A percentile compares a stretch with the other conserved stretches of the same genome.
These are phyloP conservation scores for Fomitopsis palustris DNA, from an alignment of 1,284 basidiomycete species.

Conservation along the genomic window DNA sequence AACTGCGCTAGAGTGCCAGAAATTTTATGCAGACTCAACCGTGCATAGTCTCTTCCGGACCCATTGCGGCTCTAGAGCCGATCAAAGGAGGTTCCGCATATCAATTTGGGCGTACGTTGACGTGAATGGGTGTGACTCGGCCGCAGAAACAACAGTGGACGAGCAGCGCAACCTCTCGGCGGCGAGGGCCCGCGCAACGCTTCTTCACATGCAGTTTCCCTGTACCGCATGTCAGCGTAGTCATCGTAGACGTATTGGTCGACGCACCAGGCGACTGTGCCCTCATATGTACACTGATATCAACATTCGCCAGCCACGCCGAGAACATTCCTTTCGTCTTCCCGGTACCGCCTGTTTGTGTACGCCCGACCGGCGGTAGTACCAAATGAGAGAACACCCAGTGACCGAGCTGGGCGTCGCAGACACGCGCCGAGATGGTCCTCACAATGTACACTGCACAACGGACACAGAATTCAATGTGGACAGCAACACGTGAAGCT, in stretches of 20 bases:
- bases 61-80: background rate
- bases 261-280: background rate
- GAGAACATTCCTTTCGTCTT: background rate
- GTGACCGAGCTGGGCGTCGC: no score
- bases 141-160: background rate
- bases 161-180: background rate
- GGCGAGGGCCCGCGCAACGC: background rate
- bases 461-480: no score
- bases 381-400: no score
- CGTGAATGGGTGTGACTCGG: background rate
- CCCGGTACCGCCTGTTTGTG: no score
- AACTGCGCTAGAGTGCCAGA: background rate
- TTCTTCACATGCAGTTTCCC: background rate
- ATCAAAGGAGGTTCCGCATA: background rate
- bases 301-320: background rate
- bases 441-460: no score
- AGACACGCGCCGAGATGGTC: no score
- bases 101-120: background rate
- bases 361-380: no score
- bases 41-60: background rate
- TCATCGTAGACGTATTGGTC: background rate
- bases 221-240: background rate
- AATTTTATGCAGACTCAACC: background rate
- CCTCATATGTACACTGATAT: background rate
- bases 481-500: no score